A percentile compares a stretch with the other conserved stretches of the same genome.
Conservation (phyloP, 495 filamentous ascomycete genomes). For the Bacidia gigantensis region DNA sequence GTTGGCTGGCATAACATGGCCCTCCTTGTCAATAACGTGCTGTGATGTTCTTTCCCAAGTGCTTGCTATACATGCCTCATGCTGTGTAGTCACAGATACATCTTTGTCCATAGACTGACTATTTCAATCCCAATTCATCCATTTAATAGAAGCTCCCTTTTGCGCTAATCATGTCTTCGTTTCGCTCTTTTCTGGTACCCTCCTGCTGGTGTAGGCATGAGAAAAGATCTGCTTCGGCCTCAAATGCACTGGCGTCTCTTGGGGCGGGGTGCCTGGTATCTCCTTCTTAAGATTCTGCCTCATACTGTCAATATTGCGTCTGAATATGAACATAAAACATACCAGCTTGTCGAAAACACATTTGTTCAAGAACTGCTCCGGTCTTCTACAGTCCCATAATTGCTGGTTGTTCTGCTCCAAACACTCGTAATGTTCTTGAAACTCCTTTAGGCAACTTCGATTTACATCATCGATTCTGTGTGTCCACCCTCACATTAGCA, state of each 20-base stretch:
- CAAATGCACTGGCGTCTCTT: constrained; percentile 70
- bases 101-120: background rate
- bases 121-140: background rate
- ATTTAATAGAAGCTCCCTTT: background rate
- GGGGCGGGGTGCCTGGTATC: constrained; percentile 70
- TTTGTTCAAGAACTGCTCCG: constrained; percentile 71
- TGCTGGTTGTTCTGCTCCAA: constrained; percentile 96
- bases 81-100: background rate
- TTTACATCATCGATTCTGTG: constrained; percentile 85
- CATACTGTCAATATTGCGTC: background rate
- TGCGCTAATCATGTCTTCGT: background rate
- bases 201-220: constrained; percentile 5
- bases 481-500: background rate
- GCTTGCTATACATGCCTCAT: background rate
- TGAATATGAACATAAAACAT: constrained; percentile 25
- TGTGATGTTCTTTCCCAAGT: background rate
- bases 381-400: constrained; percentile 73
- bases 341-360: constrained; percentile 96
- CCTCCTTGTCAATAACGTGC: background rate
- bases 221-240: constrained; percentile 60
- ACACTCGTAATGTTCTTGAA: constrained; percentile 86
- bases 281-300: constrained; percentile 73
- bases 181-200: background rate
- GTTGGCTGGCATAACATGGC: background rate
- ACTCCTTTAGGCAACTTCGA: constrained; percentile 79